A percentile compares a stretch with the other conserved stretches of the same genome.
These are phyloP conservation scores for Rhodomyrtus tomentosa DNA, from an alignment of 345 rosid genomes.

Conservation along the genomic window DNA sequence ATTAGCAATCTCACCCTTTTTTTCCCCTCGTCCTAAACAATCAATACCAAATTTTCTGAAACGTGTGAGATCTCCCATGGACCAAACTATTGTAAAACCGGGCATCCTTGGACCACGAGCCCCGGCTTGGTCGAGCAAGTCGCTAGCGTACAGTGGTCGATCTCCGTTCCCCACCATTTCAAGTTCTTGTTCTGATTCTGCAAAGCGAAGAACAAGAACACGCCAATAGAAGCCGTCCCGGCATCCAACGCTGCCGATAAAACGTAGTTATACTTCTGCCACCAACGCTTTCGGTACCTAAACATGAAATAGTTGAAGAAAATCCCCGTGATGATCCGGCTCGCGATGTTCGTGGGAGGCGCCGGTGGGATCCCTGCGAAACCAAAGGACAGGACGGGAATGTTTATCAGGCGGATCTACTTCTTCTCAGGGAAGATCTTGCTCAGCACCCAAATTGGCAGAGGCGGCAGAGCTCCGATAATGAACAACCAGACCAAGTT, in stretches of 20 bases:
- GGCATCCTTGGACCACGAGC: constrained; percentile 50
- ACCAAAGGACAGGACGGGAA: constrained; percentile 76
- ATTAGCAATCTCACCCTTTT: background rate
- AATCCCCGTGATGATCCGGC: constrained; percentile 86
- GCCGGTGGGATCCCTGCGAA: constrained; percentile 98
- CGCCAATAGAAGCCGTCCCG: constrained; percentile 93
- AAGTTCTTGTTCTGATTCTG: constrained; percentile 45
- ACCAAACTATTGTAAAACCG: constrained; percentile 16
- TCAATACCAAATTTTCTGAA: background rate
- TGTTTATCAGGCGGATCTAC: constrained; percentile 86
- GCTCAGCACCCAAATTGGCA: constrained; percentile 78
- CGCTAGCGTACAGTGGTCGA: constrained; percentile 83
- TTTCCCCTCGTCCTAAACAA: no score
- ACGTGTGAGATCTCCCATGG: background rate
- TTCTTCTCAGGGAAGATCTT: constrained; percentile 72
- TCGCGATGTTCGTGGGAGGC: constrained; percentile 83
- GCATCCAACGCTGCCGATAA: constrained; percentile 93
- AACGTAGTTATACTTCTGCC: constrained; percentile 94
- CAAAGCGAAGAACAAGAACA: constrained; percentile 69
- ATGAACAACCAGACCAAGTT: constrained; percentile 90
- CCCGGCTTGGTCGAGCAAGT: constrained; percentile 81
- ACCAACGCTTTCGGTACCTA: constrained; percentile 73
- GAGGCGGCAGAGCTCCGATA: constrained; percentile 74
- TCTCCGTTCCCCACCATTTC: constrained; percentile 86
- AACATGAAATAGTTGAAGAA: constrained; percentile 85